A percentile compares a stretch with the other conserved stretches of the same genome.
Conservation (phyloP, 2,329 filamentous ascomycete species). For the Colletotrichum eremochloae region DNA sequence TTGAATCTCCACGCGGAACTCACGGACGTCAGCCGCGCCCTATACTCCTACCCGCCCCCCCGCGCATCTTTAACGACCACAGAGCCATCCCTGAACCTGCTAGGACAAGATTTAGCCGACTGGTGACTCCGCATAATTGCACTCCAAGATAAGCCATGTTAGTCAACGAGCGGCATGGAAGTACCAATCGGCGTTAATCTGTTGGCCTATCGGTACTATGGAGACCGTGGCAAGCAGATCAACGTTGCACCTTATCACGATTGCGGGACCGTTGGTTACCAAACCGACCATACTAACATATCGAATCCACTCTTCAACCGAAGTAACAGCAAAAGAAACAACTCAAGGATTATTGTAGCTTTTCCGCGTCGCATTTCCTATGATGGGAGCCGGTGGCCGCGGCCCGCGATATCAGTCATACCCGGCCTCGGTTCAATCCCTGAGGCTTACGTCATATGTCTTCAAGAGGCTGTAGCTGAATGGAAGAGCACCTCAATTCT, state of each 20-base stretch:
- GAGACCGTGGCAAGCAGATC: background rate
- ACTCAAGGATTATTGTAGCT: background rate
- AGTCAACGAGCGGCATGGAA: too few relatives aligned
- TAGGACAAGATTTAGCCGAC: background rate
- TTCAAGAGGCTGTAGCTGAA: background rate
- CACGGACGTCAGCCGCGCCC: background rate
- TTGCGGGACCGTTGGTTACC: background rate
- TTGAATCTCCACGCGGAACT: background rate
- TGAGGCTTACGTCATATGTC: background rate
- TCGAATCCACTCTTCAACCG: background rate
- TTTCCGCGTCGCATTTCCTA: too few relatives aligned
- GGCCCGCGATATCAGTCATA: constrained; percentile 18
- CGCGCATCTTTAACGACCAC: background rate
- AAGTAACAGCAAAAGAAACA: background rate
- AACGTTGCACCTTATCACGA: constrained; percentile 1
- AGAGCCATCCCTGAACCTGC: background rate
- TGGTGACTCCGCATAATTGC: background rate
- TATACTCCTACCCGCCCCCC: constrained; percentile 10
- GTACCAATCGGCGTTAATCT: too few relatives aligned
- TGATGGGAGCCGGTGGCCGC: constrained; percentile 17
- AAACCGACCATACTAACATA: background rate
- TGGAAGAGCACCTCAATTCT: background rate
- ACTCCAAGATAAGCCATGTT: constrained; percentile 20
- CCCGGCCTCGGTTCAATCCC: background rate
- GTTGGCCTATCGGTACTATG: background rate